These are phyloP conservation scores for Allium cepa DNA, from an alignment of 106 monocot genomes.

Conservation along the genomic window DNA sequence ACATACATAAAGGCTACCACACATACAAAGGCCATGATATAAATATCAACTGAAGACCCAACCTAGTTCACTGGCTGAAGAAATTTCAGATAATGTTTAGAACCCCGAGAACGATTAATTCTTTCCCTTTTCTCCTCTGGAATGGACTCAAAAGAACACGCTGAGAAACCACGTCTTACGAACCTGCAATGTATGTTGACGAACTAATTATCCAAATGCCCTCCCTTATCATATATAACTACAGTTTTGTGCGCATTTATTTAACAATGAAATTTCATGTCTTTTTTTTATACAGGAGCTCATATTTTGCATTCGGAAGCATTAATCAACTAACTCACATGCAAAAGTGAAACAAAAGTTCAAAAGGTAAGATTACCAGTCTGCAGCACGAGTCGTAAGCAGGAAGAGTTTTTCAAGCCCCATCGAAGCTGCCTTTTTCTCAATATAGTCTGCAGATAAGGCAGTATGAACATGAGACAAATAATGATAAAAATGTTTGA, in stretches of 20 bases:
- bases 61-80: conserved; percentile 30
- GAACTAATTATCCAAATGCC: too few relatives aligned
- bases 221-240: too few relatives aligned
- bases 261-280: too few relatives aligned
- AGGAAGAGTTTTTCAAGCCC: conserved; percentile 74
- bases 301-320: too few relatives aligned
- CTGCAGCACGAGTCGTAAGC: conserved; percentile 73
- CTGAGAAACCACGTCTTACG: conserved; percentile 74
- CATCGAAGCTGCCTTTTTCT: conserved; percentile 64
- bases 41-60: too few relatives aligned
- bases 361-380: conserved; percentile 26
- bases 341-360: too few relatives aligned
- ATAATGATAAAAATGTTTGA: background rate
- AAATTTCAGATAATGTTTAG: conserved; percentile 72
- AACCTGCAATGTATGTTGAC: conserved; percentile 42
- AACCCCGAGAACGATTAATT: conserved; percentile 73
- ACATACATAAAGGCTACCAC: too few relatives aligned
- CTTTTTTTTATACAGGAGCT: too few relatives aligned
- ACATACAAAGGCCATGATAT: too few relatives aligned
- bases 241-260: too few relatives aligned
- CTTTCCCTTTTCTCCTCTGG: conserved; percentile 50
- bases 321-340: too few relatives aligned
- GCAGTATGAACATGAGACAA: background rate
- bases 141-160: conserved; percentile 64
- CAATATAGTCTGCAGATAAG: conserved; percentile 58